Evolutionary conservation across 2,329 filamentous ascomycete species (phyloP).

Genomic region (Aspergillus sp.): DNA sequence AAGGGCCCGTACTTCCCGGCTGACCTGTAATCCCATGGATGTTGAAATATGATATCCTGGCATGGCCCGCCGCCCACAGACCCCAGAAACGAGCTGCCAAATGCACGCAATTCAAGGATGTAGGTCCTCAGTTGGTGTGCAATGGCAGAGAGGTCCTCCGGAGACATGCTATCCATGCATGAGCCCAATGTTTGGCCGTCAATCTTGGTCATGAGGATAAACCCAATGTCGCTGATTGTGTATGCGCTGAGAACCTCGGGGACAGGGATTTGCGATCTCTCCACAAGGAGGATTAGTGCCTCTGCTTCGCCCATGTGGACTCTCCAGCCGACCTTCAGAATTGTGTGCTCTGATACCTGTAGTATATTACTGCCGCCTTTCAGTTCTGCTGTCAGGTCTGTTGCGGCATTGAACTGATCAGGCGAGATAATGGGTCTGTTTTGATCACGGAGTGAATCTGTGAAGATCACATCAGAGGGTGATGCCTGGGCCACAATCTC

Average conservation of each 20-base stretch:
- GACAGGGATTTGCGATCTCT: slow-evolving; percentile 6
- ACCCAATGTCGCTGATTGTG: slow-evolving; percentile 15
- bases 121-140: slow-evolving; percentile 9
- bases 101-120: slow-evolving; percentile 12
- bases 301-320: slow-evolving; percentile 13
- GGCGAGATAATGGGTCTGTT: background rate
- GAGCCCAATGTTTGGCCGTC: slow-evolving; percentile 6
- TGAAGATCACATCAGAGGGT: background rate
- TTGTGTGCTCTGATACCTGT: background rate
- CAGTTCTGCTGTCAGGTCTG: background rate
- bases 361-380: background rate
- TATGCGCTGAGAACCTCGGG: slow-evolving; percentile 16
- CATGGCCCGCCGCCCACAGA: slow-evolving; percentile 17
- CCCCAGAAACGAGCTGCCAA: slow-evolving; percentile 13
- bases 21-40: no score
- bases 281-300: slow-evolving; percentile 6
- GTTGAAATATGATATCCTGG: slow-evolving; percentile 10
- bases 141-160: slow-evolving; percentile 4
- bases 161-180: slow-evolving; percentile 11
- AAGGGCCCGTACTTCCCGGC: no score
- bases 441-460: background rate
- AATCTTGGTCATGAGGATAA: slow-evolving; percentile 19
- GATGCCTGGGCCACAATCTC: background rate
- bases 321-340: slow-evolving; percentile 5
- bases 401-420: background rate